Conservation (phyloP, 2,329 filamentous ascomycete species). For the Diaporthe citriasiana region DNA sequence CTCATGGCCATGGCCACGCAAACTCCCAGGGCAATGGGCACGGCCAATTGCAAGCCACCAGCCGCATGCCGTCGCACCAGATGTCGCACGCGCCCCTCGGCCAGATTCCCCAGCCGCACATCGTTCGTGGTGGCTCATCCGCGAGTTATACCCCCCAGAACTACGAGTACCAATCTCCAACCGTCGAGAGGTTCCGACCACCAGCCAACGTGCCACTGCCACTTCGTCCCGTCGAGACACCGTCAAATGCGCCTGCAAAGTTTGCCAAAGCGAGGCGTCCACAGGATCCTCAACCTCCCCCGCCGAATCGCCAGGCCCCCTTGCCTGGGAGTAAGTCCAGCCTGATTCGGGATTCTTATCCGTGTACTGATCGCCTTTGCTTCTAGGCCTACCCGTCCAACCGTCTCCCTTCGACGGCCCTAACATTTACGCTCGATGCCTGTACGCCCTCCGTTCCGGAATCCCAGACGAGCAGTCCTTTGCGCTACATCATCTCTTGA, state of each 20-base stretch:
- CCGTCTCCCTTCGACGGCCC: constrained; percentile 73
- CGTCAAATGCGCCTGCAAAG: constrained; percentile 78
- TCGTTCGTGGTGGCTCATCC: constrained; percentile 58
- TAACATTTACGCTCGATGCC: constrained; percentile 91
- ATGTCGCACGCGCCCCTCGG: constrained; percentile 45
- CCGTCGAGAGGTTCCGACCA: constrained; percentile 80
- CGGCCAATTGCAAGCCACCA: constrained; percentile 31
- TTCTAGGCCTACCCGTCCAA: constrained; percentile 45
- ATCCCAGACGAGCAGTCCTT: constrained; percentile 90
- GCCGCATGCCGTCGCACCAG: constrained; percentile 38
- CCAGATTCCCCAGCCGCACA: constrained; percentile 47
- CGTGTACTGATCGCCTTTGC: constrained; percentile 9
- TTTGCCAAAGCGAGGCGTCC: constrained; percentile 72
- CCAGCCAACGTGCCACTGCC: constrained; percentile 72
- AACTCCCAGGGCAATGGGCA: constrained; percentile 46
- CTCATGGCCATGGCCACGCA: constrained; percentile 46
- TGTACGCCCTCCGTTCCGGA: constrained; percentile 85
- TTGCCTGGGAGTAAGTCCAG: constrained; percentile 71
- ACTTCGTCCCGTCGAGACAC: constrained; percentile 81
- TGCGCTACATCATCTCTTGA: constrained; percentile 91
- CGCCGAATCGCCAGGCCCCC: constrained; percentile 47
- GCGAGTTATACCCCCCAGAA: constrained; percentile 67
- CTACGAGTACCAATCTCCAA: constrained; percentile 69
- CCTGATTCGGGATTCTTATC: neutral
- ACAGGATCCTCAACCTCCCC: constrained; percentile 43